phyloP scores from a whole-genome alignment of 345 rosid genomes.

The Noccaea caerulescens region DNA sequence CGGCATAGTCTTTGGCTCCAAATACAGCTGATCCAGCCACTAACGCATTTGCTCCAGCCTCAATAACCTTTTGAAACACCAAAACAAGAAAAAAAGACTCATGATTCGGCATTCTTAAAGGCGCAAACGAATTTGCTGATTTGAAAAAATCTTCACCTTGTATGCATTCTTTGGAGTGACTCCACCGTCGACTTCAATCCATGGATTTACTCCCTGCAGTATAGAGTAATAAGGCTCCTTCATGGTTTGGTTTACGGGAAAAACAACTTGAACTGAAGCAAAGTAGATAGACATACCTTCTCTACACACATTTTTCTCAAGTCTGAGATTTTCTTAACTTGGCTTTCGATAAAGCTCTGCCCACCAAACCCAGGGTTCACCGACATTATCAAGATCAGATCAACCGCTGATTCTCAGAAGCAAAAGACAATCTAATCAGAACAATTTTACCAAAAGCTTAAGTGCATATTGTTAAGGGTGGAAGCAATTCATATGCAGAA shows the following conservation, averaged over 20 bases:
- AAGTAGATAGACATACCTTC: conserved; percentile 53
- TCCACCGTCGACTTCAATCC: conserved; percentile 98
- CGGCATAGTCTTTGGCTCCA: conserved; percentile 90
- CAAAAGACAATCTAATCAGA: conserved; percentile 25
- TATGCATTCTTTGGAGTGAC: conserved; percentile 89
- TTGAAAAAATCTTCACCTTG: conserved; percentile 50
- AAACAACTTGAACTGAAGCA: conserved; percentile 1
- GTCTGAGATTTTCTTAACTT: conserved; percentile 84
- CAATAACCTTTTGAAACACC: conserved; percentile 62
- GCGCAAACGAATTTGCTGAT: conserved; percentile 24
- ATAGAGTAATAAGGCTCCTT: conserved; percentile 14
- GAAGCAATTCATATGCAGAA: conserved; percentile 9
- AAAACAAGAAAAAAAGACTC: not conserved
- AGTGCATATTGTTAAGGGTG: conserved; percentile 13
- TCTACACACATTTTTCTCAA: conserved; percentile 84
- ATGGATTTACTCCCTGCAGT: conserved; percentile 85
- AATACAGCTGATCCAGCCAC: conserved; percentile 97
- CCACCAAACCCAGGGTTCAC: conserved; percentile 98
- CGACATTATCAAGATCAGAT: conserved; percentile 92
- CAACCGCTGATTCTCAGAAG: conserved; percentile 59
- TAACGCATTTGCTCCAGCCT: conserved; percentile 91
- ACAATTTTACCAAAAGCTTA: conserved; percentile 2
- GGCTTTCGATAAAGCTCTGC: conserved; percentile 96
- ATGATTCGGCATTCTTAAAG: not conserved
- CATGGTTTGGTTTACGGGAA: not conserved